These are phyloP conservation scores for Rhizophagus sp. DNA, from an alignment of 192 early-diverging fungal species.

Conservation along the genomic window DNA sequence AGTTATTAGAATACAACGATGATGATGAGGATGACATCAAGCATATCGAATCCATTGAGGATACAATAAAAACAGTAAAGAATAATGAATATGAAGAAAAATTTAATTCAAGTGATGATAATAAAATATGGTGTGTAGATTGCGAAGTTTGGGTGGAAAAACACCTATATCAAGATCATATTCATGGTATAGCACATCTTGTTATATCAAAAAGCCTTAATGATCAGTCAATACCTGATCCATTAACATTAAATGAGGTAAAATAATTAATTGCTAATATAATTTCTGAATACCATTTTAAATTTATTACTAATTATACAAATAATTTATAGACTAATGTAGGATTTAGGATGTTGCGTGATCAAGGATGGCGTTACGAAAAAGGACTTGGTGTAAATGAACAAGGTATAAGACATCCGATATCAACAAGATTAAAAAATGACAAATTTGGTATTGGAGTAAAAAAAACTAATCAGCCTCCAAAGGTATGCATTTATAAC, in stretches of 20 bases:
- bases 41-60: not conserved
- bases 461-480: conserved; percentile 28
- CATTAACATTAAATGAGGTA: conserved; percentile 11
- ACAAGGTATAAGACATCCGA: conserved; percentile 46
- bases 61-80: not conserved
- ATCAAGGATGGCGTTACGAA: conserved; percentile 54
- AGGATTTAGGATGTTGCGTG: conserved; percentile 49
- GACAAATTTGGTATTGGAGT: conserved; percentile 48
- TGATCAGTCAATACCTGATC: not conserved
- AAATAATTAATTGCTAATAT: not conserved
- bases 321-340: conserved; percentile 33
- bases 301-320: not conserved
- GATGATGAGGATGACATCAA: not conserved
- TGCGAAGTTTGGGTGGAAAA: not conserved
- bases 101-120: not conserved
- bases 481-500: conserved; percentile 30
- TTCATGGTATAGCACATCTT: conserved; percentile 4
- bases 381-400: conserved; percentile 47
- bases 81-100: no score
- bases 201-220: not conserved
- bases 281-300: not conserved
- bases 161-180: not conserved
- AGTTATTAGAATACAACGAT: not conserved
- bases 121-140: not conserved
- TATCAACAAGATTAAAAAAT: conserved; percentile 47